Evolutionary conservation across 2,329 filamentous ascomycete species (phyloP), one percentile per base, ranked within the genome.

Genomic region (Pyrenophora tritici-repentis): DNA sequence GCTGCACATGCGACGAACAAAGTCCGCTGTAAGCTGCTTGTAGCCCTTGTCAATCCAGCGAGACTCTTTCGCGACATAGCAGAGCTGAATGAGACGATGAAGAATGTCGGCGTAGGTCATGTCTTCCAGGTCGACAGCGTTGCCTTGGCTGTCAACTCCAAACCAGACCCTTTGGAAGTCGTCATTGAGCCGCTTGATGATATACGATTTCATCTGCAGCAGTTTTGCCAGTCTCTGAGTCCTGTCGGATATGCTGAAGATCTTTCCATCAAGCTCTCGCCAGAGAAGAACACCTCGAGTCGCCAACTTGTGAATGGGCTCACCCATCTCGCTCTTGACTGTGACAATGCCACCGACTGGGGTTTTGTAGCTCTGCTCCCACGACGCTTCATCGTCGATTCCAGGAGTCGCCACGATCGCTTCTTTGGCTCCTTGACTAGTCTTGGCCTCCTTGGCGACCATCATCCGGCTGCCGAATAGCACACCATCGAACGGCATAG

Each of bases 121-220:
- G 70, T 96, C 91, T 70, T 96, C 91, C 0, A 97, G 81, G 59
- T 97, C 92, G 18, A 92, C 89, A 7, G 90, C 85, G 72, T 92
- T 81, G 46, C 91, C 90, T 42, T 83, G 83, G 68, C 86, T 85
- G 78, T 96, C 94, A 62, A 87, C 86, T 47, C 91, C 92, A 67
- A 97, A 97, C 92, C 92, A 97, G 9, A 95, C 90, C 79, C 96
- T 96, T 65, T 96, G 91, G 81, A 92, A 97, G 73, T 97, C 91
- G 59, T 92, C 91, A 68, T 97, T 97, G 64, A 97, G 85, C 75
- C 93, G 94, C 81, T 92, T 88, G 78, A 97, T 96, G 74, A 96
- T 96, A 77, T 96, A 88, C 41, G 90, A 86, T 44, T 90, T 87
- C 71, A 89, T 87, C 79, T 94, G 95, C 80, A 91, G 90, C 35